These are phyloP conservation scores for Claviceps citrina DNA, from an alignment of 2,329 filamentous ascomycete species.

Conservation along the genomic window DNA sequence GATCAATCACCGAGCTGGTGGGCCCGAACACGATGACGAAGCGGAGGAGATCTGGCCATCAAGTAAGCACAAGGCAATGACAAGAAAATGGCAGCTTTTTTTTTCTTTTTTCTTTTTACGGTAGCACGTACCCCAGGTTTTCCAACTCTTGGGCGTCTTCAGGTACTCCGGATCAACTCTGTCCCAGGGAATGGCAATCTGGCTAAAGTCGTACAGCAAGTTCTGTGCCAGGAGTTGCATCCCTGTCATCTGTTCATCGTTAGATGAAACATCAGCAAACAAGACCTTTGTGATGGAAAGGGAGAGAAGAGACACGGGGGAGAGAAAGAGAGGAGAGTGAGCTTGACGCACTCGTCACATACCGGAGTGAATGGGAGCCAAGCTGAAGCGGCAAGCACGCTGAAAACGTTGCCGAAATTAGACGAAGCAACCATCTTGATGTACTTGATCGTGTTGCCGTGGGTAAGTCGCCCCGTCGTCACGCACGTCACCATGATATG, in stretches of 20 bases:
- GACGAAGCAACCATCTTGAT: constrained; percentile 18
- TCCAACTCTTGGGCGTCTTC: constrained; percentile 13
- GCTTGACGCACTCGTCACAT: not conserved
- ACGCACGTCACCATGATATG: constrained; percentile 14
- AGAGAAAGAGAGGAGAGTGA: too few species aligned
- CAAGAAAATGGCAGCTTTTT: too few species aligned
- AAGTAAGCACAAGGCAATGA: not conserved
- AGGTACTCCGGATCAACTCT: constrained; percentile 15
- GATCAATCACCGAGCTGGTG: constrained; percentile 15
- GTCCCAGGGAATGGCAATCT: constrained; percentile 18
- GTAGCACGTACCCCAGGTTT: constrained; percentile 7
- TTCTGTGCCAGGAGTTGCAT: constrained; percentile 16
- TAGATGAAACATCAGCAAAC: too few species aligned
- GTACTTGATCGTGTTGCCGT: constrained; percentile 17
- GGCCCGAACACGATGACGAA: constrained; percentile 15
- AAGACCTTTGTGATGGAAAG: not conserved
- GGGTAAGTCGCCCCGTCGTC: constrained; percentile 12
- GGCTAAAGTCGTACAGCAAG: constrained; percentile 16
- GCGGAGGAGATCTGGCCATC: constrained; percentile 13
- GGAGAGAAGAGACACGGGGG: not conserved
- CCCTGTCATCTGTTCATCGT: constrained; percentile 10
- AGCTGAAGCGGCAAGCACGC: constrained; percentile 14
- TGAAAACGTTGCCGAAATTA: constrained; percentile 18
- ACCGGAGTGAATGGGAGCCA: constrained; percentile 15
- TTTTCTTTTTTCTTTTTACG: too few species aligned